These are phyloP conservation scores for Acanthamoeba culbertsoni DNA, from an alignment of 208 protist species.

Conservation along the genomic window DNA sequence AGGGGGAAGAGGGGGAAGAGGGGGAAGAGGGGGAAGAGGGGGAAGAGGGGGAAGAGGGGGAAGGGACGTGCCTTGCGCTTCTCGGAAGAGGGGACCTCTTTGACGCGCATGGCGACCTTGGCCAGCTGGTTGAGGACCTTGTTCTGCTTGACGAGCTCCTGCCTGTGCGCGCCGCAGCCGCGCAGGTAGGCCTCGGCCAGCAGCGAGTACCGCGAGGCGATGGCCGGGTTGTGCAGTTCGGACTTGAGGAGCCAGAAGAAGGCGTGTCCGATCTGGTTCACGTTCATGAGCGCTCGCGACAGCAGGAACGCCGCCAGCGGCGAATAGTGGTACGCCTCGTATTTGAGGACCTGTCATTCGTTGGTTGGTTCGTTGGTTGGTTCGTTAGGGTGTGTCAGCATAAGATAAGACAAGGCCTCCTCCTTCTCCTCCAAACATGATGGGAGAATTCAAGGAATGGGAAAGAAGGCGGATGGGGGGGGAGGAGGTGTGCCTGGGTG, in stretches of 20 bases:
- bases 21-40: no score
- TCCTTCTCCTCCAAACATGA: no score
- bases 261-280: constrained; percentile 75
- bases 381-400: constrained; percentile 8
- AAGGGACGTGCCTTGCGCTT: background rate
- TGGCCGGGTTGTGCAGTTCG: constrained; percentile 73
- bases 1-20: background rate
- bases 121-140: constrained; percentile 12
- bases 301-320: constrained; percentile 84
- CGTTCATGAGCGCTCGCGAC: constrained; percentile 77
- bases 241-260: constrained; percentile 86
- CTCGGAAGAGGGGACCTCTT: background rate
- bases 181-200: constrained; percentile 78
- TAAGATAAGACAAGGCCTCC: background rate
- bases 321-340: constrained; percentile 85
- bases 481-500: constrained; percentile 31
- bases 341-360: constrained; percentile 86
- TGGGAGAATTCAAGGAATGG: no score
- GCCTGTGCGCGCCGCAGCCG: constrained; percentile 65
- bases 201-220: constrained; percentile 74
- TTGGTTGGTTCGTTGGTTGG: no score
- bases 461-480: background rate
- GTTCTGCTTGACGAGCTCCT: constrained; percentile 37
- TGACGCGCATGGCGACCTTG: constrained; percentile 34
- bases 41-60: no score